Evolutionary conservation across 2,329 filamentous ascomycete genomes (phyloP).

Genomic region (Sporothrix sp.): DNA sequence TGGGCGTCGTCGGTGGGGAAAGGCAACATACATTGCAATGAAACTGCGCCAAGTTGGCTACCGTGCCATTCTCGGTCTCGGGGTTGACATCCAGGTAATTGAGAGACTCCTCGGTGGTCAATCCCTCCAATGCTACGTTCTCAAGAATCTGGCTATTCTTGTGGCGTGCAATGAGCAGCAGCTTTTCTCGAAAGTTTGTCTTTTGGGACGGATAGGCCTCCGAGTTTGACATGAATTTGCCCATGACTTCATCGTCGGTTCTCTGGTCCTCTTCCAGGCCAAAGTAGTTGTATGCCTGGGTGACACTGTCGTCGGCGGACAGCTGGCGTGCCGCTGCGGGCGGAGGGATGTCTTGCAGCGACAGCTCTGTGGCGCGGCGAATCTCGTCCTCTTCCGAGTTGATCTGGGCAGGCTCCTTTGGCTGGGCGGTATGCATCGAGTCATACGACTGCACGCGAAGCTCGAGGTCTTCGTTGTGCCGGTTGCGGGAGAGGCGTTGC

Average conservation of each 20-base stretch:
- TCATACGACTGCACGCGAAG: constrained; percentile 15
- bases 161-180: constrained; percentile 23
- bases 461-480: constrained; percentile 18
- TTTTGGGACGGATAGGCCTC: constrained; percentile 22
- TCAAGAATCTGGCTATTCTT: constrained; percentile 17
- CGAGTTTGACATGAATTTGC: constrained; percentile 19
- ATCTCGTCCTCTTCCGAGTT: constrained; percentile 16
- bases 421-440: constrained; percentile 14
- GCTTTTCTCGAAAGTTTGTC: constrained; percentile 20
- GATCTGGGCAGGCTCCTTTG: neutral
- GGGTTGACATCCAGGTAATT: constrained; percentile 28
- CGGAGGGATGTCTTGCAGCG: constrained; percentile 11
- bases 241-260: constrained; percentile 17
- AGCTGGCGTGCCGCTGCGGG: neutral
- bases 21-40: constrained; percentile 6
- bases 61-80: constrained; percentile 26
- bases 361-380: constrained; percentile 17
- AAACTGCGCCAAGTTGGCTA: constrained; percentile 20
- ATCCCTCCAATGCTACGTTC: constrained; percentile 14
- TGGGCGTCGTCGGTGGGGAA: no score
- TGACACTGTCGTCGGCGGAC: constrained; percentile 7
- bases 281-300: constrained; percentile 22
- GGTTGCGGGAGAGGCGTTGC: constrained; percentile 16
- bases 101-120: constrained; percentile 31
- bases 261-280: constrained; percentile 14